Conservation (phyloP, 345 rosid species). For the Boechera divaricarpa region DNA sequence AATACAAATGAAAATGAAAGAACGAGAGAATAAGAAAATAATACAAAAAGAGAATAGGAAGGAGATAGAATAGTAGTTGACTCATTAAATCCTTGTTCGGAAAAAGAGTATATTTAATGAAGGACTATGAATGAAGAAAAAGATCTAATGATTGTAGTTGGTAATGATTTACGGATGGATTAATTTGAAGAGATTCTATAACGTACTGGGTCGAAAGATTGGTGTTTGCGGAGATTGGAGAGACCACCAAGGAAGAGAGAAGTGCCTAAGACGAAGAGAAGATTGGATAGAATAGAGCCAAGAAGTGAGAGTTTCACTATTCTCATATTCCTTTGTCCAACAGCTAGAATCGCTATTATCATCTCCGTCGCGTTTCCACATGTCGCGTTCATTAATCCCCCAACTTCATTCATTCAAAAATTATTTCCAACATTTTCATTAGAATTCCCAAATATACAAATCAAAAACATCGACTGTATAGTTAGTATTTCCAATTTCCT, state of each 20-base stretch:
- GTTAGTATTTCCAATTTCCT: background rate
- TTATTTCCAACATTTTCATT: too few relatives aligned
- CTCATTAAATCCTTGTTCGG: too few relatives aligned
- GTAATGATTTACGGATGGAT: too few relatives aligned
- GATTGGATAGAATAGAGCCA: conserved; percentile 92
- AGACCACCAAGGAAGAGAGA: conserved; percentile 88
- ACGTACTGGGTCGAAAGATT: conserved; percentile 77
- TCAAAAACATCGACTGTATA: too few relatives aligned
- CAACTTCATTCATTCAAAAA: conserved; percentile 58
- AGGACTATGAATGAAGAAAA: too few relatives aligned
- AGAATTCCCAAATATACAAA: too few relatives aligned
- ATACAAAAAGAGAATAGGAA: too few relatives aligned
- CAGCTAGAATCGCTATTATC: conserved; percentile 90
- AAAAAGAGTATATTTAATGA: too few relatives aligned
- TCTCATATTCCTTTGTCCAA: conserved; percentile 64
- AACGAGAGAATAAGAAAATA: too few relatives aligned
- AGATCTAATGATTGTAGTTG: too few relatives aligned
- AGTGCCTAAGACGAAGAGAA: conserved; percentile 84
- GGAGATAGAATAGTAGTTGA: too few relatives aligned
- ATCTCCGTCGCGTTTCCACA: conserved; percentile 96
- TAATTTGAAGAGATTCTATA: background rate
- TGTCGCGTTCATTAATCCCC: conserved; percentile 92
- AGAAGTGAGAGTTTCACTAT: conserved; percentile 81
- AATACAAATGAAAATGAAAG: too few relatives aligned
- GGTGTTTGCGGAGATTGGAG: conserved; percentile 76